phyloP scores from a whole-genome alignment of 208 protist species.

The Zelonia costaricensis region DNA sequence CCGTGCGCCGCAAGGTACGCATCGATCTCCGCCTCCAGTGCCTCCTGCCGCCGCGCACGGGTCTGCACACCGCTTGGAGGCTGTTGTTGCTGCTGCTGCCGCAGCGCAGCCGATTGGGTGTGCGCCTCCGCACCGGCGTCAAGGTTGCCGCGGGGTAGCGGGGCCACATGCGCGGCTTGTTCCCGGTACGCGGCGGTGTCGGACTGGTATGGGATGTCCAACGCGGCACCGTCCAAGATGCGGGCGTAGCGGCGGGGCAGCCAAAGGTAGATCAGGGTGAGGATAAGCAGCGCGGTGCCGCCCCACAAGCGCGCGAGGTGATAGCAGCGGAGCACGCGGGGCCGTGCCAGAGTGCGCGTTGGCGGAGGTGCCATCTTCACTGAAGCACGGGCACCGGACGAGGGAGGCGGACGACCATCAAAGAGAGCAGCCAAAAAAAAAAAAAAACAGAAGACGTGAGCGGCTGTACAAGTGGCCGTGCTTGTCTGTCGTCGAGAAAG shows the following conservation, averaged over 20 bases:
- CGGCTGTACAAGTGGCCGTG: not conserved
- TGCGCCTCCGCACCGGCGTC: not conserved
- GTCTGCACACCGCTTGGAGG: conserved; percentile 4
- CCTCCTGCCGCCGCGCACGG: conserved; percentile 9
- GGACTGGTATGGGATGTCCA: conserved; percentile 14
- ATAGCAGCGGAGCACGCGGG: too few species aligned
- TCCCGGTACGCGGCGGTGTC: not conserved
- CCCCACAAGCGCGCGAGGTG: too few species aligned
- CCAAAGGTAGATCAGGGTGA: not conserved
- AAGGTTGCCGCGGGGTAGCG: conserved; percentile 1
- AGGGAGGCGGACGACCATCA: too few species aligned
- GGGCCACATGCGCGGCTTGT: conserved; percentile 4
- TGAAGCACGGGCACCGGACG: not conserved
- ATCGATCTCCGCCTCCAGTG: conserved; percentile 16
- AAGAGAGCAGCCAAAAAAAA: too few species aligned
- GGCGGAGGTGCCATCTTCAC: too few species aligned
- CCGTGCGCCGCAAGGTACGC: conserved; percentile 4
- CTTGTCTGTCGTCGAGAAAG: not conserved
- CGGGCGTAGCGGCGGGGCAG: not conserved
- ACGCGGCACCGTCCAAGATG: conserved; percentile 8
- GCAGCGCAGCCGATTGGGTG: not conserved
- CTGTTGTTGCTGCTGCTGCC: not conserved
- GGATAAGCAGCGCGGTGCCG: not conserved
- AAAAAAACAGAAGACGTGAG: too few species aligned
- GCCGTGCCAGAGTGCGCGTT: too few species aligned